Conservation (phyloP, 441 rosid genomes). For the Syzygium syzygioides region DNA sequence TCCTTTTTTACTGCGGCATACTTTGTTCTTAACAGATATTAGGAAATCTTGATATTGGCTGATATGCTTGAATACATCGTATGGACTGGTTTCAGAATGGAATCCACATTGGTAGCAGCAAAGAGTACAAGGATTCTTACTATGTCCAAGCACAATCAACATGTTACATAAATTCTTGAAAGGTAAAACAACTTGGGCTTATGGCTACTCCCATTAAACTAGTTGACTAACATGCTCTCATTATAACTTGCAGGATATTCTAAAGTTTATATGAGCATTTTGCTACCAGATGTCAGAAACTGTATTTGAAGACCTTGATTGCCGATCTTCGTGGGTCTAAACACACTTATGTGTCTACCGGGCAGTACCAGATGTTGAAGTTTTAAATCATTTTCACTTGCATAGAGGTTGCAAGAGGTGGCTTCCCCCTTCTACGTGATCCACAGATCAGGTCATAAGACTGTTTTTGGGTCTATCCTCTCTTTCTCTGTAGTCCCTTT, state of each 20-base stretch:
- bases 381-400: too few species aligned
- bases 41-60: not conserved
- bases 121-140: not conserved
- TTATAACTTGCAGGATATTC: not conserved
- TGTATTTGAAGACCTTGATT: too few species aligned
- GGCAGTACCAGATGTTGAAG: too few species aligned
- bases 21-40: not conserved
- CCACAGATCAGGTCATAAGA: too few species aligned
- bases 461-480: too few species aligned
- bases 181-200: not conserved
- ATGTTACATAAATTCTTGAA: constrained; percentile 66
- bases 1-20: not conserved
- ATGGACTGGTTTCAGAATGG: not conserved
- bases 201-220: not conserved
- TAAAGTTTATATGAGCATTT: too few species aligned
- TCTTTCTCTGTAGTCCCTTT: too few species aligned
- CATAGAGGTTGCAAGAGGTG: too few species aligned
- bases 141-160: constrained; percentile 75
- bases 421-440: too few species aligned
- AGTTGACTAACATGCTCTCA: not conserved
- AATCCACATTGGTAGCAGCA: not conserved
- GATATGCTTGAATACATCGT: not conserved
- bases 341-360: too few species aligned
- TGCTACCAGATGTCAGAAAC: too few species aligned
- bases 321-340: too few species aligned